phyloP scores from a whole-genome alignment of 1,139 yeast genomes.

The Pneumocystis wakefieldiae region DNA sequence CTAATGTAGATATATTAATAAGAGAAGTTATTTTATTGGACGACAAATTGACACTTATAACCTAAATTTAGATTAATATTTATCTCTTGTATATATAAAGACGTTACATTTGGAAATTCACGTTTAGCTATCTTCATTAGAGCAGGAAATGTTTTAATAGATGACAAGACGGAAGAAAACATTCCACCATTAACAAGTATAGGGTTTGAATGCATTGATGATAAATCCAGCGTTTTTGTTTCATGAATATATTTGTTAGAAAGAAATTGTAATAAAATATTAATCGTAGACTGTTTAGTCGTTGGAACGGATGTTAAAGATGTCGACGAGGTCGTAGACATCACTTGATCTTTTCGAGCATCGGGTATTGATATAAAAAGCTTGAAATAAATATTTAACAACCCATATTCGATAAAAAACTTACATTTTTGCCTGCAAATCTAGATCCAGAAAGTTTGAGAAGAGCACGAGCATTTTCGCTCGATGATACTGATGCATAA shows the following conservation, averaged over 20 bases:
- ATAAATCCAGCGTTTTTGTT: constrained; percentile 52
- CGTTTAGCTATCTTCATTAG: constrained; percentile 64
- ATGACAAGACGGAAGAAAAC: constrained; percentile 44
- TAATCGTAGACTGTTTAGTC: constrained; percentile 33
- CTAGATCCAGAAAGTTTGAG: constrained; percentile 37
- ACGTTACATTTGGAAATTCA: constrained; percentile 35
- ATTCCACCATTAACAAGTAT: constrained; percentile 47
- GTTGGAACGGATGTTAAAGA: not conserved
- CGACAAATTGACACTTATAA: constrained; percentile 48
- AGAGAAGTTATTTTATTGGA: constrained; percentile 54
- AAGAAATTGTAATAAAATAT: constrained; percentile 46
- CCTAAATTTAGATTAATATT: not conserved
- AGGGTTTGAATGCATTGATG: constrained; percentile 54
- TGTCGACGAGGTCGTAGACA: constrained; percentile 21
- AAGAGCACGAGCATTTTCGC: constrained; percentile 2
- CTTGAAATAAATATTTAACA: constrained; percentile 9
- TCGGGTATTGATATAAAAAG: not conserved
- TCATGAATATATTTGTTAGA: constrained; percentile 51
- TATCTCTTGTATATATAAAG: not conserved
- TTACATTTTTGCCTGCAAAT: constrained; percentile 52
- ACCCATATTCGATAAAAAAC: constrained; percentile 23
- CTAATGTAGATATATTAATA: constrained; percentile 45
- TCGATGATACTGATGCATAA: not conserved
- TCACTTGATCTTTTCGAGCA: constrained; percentile 8
- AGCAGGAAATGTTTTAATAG: constrained; percentile 68